Evolutionary conservation across 306 rosid genomes (phyloP).

Genomic region (Vigna mungo): DNA sequence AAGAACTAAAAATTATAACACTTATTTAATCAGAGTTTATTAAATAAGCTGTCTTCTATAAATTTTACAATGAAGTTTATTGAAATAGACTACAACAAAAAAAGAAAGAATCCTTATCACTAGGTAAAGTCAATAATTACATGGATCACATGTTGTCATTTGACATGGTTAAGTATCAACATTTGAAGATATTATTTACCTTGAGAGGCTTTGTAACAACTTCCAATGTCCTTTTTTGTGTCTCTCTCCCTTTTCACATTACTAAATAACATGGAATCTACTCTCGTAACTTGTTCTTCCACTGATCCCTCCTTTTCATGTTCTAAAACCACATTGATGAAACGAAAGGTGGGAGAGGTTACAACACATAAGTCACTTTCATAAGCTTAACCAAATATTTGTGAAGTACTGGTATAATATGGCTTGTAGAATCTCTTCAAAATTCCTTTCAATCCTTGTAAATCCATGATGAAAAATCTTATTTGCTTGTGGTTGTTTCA

Average conservation of each 20-base stretch:
- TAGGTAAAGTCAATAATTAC: background rate
- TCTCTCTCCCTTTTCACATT: too few species aligned
- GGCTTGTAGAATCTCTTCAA: background rate
- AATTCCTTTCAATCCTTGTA: background rate
- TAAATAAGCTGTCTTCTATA: background rate
- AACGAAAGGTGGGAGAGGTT: background rate
- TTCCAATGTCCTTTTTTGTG: background rate
- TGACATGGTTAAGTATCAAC: background rate
- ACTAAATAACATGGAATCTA: too few species aligned
- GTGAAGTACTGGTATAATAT: background rate
- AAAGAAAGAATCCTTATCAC: background rate
- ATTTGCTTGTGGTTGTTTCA: slow-evolving; percentile 54
- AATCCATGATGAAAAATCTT: slow-evolving; percentile 27
- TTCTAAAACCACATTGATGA: background rate
- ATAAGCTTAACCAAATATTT: background rate
- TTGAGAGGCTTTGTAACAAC: background rate
- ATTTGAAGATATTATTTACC: background rate
- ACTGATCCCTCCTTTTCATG: background rate
- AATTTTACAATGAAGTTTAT: background rate
- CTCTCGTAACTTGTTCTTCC: too few species aligned
- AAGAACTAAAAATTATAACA: background rate
- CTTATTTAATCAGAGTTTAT: background rate
- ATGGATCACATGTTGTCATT: background rate
- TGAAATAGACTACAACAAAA: background rate
- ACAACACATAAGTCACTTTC: background rate